Percentiles rank a stretch among this genome's conserved stretches.
phyloP scores from a whole-genome alignment of 2,329 filamentous ascomycete species.

The Paraconiothyrium brasiliense region DNA sequence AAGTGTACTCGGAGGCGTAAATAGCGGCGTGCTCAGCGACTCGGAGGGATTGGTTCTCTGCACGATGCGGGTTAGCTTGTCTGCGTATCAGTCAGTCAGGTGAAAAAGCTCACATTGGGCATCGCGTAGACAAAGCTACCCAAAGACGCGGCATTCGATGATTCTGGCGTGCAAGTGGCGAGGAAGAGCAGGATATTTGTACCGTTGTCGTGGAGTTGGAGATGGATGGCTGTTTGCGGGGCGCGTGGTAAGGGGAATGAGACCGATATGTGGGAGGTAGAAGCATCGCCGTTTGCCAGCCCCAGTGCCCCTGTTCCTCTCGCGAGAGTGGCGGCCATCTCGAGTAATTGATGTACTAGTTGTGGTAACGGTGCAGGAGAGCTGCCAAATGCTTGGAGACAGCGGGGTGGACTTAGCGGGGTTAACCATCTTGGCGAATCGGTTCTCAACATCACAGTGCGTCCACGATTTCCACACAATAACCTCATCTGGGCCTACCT shows the following conservation, averaged over 20 bases:
- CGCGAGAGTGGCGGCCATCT: constrained; percentile 30
- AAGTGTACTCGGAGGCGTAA: constrained; percentile 75
- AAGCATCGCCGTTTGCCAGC: constrained; percentile 24
- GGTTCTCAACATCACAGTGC: neutral
- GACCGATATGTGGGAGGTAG: constrained; percentile 60
- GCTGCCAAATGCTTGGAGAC: neutral
- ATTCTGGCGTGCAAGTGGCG: constrained; percentile 59
- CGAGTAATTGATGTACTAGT: constrained; percentile 5
- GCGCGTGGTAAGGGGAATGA: constrained; percentile 66
- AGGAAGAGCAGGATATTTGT: constrained; percentile 66
- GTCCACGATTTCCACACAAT: neutral
- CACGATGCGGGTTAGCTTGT: constrained; percentile 22
- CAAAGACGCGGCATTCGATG: constrained; percentile 57
- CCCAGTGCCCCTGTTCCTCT: constrained; percentile 18
- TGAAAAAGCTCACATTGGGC: constrained; percentile 73
- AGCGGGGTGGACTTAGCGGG: constrained; percentile 12
- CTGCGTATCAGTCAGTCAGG: constrained; percentile 3
- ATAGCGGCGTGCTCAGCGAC: constrained; percentile 81
- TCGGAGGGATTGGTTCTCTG: constrained; percentile 59
- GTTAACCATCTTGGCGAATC: constrained; percentile 7
- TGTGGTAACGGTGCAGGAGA: neutral
- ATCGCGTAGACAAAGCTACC: constrained; percentile 95
- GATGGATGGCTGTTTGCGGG: constrained; percentile 65
- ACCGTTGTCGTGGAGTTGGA: constrained; percentile 65
- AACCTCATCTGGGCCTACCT: neutral